A percentile compares a stretch with the other conserved stretches of the same genome.
phyloP scores from a whole-genome alignment of 2,329 filamentous ascomycete genomes.

The Fusarium sp. region DNA sequence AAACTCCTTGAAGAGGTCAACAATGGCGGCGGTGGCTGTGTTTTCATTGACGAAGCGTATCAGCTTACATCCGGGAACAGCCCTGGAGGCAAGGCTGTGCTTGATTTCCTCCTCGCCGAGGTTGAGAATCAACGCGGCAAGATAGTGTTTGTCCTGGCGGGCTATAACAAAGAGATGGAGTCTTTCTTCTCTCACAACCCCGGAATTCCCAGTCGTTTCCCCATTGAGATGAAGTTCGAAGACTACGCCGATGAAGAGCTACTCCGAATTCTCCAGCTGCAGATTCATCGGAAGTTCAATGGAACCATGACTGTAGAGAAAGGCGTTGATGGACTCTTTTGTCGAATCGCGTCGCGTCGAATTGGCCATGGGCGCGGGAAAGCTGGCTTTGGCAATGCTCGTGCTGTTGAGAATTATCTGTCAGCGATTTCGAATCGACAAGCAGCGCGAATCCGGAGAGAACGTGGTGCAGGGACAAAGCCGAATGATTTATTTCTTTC shows the following conservation, averaged over 20 bases:
- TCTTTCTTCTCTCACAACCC: conserved; percentile 81
- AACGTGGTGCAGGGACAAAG: conserved; percentile 56
- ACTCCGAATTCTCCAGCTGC: conserved; percentile 68
- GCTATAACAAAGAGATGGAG: conserved; percentile 82
- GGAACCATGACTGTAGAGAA: conserved; percentile 71
- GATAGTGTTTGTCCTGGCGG: conserved; percentile 78
- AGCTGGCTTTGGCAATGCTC: conserved; percentile 80
- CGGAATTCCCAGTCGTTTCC: conserved; percentile 77
- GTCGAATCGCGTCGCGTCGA: conserved; percentile 71
- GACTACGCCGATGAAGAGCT: conserved; percentile 79
- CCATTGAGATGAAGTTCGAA: conserved; percentile 72
- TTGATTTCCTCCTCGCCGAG: conserved; percentile 79
- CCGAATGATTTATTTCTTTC: conserved; percentile 72
- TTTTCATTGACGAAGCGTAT: conserved; percentile 87
- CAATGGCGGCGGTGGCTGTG: conserved; percentile 72
- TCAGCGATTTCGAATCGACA: conserved; percentile 69
- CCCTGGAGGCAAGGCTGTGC: conserved; percentile 69
- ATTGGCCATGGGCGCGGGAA: conserved; percentile 72
- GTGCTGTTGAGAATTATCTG: conserved; percentile 74
- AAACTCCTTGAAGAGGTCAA: conserved; percentile 63
- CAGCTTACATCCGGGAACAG: conserved; percentile 74
- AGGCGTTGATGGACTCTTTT: conserved; percentile 71
- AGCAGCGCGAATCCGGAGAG: conserved; percentile 64
- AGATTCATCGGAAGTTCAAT: conserved; percentile 67
- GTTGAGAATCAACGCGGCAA: conserved; percentile 79